Percentiles rank a stretch among this genome's conserved stretches.
Conservation (phyloP, 768 basidiomycete genomes). For the Chalciporus chontae region DNA sequence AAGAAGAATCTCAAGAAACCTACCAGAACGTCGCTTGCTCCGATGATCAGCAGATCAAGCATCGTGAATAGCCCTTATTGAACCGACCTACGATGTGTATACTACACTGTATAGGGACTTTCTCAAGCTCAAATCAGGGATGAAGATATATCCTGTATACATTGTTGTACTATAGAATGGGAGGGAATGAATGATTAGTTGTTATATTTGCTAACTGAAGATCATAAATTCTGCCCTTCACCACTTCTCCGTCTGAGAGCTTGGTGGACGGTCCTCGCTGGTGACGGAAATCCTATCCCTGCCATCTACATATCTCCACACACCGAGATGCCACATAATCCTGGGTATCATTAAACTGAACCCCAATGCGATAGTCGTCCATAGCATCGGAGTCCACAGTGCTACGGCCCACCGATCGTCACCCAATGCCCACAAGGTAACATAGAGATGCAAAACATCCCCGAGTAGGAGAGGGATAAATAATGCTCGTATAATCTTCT, state of each 20-base stretch:
- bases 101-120: background rate
- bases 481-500: slow-evolving; percentile 62
- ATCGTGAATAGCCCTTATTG: slow-evolving; percentile 71
- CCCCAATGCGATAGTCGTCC: slow-evolving; percentile 62
- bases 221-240: slow-evolving; percentile 12
- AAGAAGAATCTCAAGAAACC: slow-evolving; percentile 90
- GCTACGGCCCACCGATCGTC: slow-evolving; percentile 59
- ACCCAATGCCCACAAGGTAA: slow-evolving; percentile 77
- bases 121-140: slow-evolving; percentile 1
- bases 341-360: slow-evolving; percentile 66
- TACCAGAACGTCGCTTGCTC: slow-evolving; percentile 66
- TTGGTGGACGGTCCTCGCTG: background rate
- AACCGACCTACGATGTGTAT: background rate
- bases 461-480: slow-evolving; percentile 68
- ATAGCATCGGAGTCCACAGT: slow-evolving; percentile 67
- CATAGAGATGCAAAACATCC: slow-evolving; percentile 59
- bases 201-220: slow-evolving; percentile 18
- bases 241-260: slow-evolving; percentile 4
- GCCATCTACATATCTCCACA: slow-evolving; percentile 68
- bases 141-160: slow-evolving; percentile 14
- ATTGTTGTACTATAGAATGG: background rate
- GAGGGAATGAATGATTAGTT: slow-evolving; percentile 2
- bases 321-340: slow-evolving; percentile 69
- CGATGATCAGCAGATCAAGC: slow-evolving; percentile 46
- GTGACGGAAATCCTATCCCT: slow-evolving; percentile 43